Evolutionary conservation across 352 stramenopile species (phyloP).

Genomic region (Phytophthora macrochlamydospora): DNA sequence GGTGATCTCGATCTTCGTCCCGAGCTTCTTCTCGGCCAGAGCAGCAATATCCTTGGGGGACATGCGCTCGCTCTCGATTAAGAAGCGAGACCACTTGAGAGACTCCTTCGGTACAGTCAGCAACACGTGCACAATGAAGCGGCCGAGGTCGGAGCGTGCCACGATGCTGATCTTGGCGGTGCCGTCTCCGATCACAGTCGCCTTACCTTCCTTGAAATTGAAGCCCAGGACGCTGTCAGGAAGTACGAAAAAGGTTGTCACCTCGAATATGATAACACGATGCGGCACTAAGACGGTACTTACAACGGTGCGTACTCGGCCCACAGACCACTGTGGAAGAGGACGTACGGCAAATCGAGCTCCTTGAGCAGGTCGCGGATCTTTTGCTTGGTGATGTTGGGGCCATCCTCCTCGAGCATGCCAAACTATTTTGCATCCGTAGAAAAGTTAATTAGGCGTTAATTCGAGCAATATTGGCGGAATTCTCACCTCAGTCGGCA

Average conservation of each 20-base stretch:
- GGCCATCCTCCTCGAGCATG: constrained; percentile 13
- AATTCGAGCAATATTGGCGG: background rate
- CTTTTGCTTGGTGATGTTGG: constrained; percentile 25
- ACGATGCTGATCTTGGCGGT: constrained; percentile 28
- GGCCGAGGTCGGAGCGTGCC: constrained; percentile 13
- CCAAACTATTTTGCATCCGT: constrained; percentile 7
- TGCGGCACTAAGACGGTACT: background rate
- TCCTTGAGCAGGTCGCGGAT: constrained; percentile 26
- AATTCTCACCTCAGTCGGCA: constrained; percentile 23
- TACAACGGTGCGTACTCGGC: constrained; percentile 23
- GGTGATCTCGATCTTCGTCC: constrained; percentile 33
- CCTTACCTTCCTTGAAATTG: constrained; percentile 23
- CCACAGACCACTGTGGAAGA: constrained; percentile 34
- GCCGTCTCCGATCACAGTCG: constrained; percentile 27
- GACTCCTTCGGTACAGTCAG: constrained; percentile 12
- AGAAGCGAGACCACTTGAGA: constrained; percentile 21
- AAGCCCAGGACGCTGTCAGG: constrained; percentile 16
- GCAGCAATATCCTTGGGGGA: constrained; percentile 25
- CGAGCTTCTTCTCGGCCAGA: constrained; percentile 31
- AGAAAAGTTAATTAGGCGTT: background rate
- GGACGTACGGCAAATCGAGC: constrained; percentile 24
- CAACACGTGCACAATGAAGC: constrained; percentile 33
- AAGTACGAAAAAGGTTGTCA: background rate
- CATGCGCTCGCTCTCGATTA: constrained; percentile 26
- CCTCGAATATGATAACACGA: no score